Base-by-base conservation (phyloP, 495 filamentous ascomycete genomes). In the Podospora pseudoanserina region DNA sequence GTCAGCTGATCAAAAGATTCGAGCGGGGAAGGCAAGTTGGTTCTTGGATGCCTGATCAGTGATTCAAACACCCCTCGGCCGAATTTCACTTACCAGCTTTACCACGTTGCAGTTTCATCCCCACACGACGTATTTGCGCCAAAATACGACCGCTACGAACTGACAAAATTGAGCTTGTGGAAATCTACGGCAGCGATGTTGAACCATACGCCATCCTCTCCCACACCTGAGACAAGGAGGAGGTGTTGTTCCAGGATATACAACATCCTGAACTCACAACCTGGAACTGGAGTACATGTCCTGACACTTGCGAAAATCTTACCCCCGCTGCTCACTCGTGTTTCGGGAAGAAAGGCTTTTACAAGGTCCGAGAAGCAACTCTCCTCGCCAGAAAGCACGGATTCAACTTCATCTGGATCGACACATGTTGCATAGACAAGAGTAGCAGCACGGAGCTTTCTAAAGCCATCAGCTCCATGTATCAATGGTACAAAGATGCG, bases 191-290 rank as follows among this genome's bases (percentile, higher is more conserved):
- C 55, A 26, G 23, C 55, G 23, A 58, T 26, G 55, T 58, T 9
- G n/a, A 19, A n/a, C 55, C 55, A 11, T 58, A 58, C 11, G 55
- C 19, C 18, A 58, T 58, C 11, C 55, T 58, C 4, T 58, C 55
- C 9, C 55, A 58, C 55, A 58, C 19, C 3, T 58, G 55, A n/a
- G 55, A 18, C n/a, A 18, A 58, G 18, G 55, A 26, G 18, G 55
- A 58, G 55, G 55, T 58, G 55, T n/a, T 58, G 19, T 58, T 58
- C 13, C 55, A 58, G 23, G 55, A 58, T 58, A 19, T 58, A 15
- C 55, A 58, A 23, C 55, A 58, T 20, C 55, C 55, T 20, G 55
- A 26, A 26, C 55, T 58, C 55, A 19, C n/a, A 58, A 7, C 13
- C 18, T 26, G n/a, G 5, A 58, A 19, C 1, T 58, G 55, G 55